phyloP scores from a whole-genome alignment of 2,329 filamentous ascomycete species.

The Pestalotiopsis fici region DNA sequence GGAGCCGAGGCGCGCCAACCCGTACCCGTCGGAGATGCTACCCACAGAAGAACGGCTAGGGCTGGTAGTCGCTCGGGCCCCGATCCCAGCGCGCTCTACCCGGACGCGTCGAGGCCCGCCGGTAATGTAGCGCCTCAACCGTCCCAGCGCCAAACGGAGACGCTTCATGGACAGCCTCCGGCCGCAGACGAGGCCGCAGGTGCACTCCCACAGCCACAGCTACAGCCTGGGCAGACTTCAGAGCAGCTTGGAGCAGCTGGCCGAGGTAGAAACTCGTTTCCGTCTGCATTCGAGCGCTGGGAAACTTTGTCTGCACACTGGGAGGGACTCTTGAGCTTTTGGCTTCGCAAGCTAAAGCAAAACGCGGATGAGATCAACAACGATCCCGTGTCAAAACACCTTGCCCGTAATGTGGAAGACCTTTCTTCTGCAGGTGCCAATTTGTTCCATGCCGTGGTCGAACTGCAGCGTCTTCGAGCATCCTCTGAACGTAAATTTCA shows the following conservation, averaged over 20 bases:
- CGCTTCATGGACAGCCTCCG: conserved; percentile 18
- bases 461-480: conserved; percentile 88
- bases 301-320: conserved; percentile 95
- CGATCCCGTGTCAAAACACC: conserved; percentile 82
- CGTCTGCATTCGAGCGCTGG: conserved; percentile 97
- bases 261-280: conserved; percentile 70
- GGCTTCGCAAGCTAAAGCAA: conserved; percentile 90
- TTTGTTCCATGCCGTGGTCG: conserved; percentile 95
- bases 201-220: conserved; percentile 31
- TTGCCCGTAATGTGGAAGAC: conserved; percentile 93
- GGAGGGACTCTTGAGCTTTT: conserved; percentile 96
- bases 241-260: conserved; percentile 31
- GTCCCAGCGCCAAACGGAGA: conserved; percentile 23
- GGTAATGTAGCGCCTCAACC: conserved; percentile 19
- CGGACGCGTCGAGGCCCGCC: conserved; percentile 18
- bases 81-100: conserved; percentile 18
- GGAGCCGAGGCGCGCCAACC: conserved; percentile 20
- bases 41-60: conserved; percentile 19
- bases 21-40: conserved; percentile 17
- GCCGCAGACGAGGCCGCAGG: conserved; percentile 22
- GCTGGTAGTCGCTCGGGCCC: conserved; percentile 18
- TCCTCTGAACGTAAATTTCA: conserved; percentile 98
- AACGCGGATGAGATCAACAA: conserved; percentile 83
- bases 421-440: conserved; percentile 97
- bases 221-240: conserved; percentile 26